phyloP scores from a whole-genome alignment of 352 stramenopile genomes.

The Phytopythium ostracodes region DNA sequence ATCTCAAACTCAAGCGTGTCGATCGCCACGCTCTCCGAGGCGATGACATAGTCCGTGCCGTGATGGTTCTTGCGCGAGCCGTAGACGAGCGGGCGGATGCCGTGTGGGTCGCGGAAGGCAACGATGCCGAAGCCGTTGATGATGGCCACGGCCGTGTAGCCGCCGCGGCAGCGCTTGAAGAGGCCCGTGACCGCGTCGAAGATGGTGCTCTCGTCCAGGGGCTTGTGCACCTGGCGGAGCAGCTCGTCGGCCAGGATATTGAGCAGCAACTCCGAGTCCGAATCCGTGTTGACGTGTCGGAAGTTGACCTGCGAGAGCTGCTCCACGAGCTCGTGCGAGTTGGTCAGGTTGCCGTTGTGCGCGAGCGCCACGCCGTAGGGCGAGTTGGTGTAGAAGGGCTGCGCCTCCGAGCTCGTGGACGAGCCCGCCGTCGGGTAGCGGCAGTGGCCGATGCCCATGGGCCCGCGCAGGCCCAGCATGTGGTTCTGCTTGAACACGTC shows the following conservation, averaged over 20 bases:
- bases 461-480: constrained; percentile 94
- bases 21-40: constrained; percentile 98
- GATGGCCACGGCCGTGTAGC: constrained; percentile 95
- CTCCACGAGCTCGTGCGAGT: constrained; percentile 94
- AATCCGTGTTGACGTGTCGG: constrained; percentile 98
- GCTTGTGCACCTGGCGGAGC: constrained; percentile 66
- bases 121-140: constrained; percentile 98
- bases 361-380: constrained; percentile 97
- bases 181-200: constrained; percentile 90
- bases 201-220: constrained; percentile 75
- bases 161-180: constrained; percentile 95
- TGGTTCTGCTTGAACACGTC: constrained; percentile 99
- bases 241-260: constrained; percentile 99
- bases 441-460: constrained; percentile 97
- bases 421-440: constrained; percentile 97
- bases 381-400: constrained; percentile 99
- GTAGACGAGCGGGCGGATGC: constrained; percentile 97
- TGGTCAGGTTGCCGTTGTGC: constrained; percentile 99
- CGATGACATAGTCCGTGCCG: constrained; percentile 92
- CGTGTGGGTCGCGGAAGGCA: constrained; percentile 97
- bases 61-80: constrained; percentile 82
- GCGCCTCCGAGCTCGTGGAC: constrained; percentile 87
- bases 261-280: constrained; percentile 97
- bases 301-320: constrained; percentile 91
- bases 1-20: constrained; percentile 97